Base-by-base conservation (phyloP, 805 yeast species). In the Starmerella bombicola region DNA sequence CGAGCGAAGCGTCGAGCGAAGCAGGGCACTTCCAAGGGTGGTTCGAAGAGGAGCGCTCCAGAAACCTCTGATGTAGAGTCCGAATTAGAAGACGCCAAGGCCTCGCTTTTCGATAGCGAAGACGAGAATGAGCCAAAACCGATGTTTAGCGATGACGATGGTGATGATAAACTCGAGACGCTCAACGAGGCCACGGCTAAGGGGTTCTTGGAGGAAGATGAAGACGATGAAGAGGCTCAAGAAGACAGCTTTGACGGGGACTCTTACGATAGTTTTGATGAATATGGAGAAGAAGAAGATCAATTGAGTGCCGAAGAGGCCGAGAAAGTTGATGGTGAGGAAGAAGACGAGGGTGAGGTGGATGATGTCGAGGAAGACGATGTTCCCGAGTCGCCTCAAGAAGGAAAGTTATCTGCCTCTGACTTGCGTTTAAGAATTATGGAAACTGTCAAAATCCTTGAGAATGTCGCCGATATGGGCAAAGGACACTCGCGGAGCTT, bases 381-480 rank as follows among this genome's bases (percentile, higher is more conserved):
- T 3, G 15, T 34, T 22, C 20, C 30, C 30, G 57, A 49, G 32
- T 50, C 34, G 18, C 40, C 20, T 15, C 33, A 41, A 28, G 51
- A 42, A 5, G 33, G 32, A 15, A 66, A 78, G 3, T 30, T 52
- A 70, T 78, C 84, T 58, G 69, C 86, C 36, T 81, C 85, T 6
- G 68, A 81, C 53, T 71, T 82, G 6, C 76, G 97, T 63, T 83
- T 95, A 16, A 76, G 98, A 65, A 88, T 91, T 80, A 76, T 88
- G 52, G 98, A 91, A 65, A 74, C 93, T 48, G 88, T 86, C 37
- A 86, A 86, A 59, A 95, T 88, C 15, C 71, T 91, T 53, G 96
- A 88, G 61, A 83, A 88, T 61, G 84, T 88, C 66, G 77, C 40
- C 23, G 47, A 42, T 28, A 30, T 52, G n/a, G 51, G 51, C 35